phyloP scores from a whole-genome alignment of 164 flowering plant species.

The Tinospora cordifolia region DNA sequence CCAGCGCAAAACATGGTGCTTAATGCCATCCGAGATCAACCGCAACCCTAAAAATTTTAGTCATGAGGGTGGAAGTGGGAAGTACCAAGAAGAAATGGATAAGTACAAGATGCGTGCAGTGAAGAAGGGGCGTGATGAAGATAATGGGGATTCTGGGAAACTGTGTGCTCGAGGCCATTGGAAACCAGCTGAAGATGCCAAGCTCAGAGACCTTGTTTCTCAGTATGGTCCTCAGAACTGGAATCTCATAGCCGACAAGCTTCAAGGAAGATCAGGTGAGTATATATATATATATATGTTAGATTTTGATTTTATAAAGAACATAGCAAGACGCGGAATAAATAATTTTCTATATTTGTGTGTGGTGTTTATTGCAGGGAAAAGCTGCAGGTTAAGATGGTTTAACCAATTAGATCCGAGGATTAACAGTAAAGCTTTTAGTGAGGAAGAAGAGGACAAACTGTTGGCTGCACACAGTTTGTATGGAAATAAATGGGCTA shows the following conservation, averaged over 20 bases:
- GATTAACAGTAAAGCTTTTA: slow-evolving; percentile 59
- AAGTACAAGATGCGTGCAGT: background rate
- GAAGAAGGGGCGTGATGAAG: slow-evolving; percentile 11
- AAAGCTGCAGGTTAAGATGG: slow-evolving; percentile 84
- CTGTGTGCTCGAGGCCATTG: slow-evolving; percentile 68
- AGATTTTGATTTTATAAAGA: no score
- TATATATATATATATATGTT: no score
- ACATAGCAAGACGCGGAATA: no score
- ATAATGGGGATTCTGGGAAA: slow-evolving; percentile 21
- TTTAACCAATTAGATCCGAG: slow-evolving; percentile 78
- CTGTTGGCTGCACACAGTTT: slow-evolving; percentile 51
- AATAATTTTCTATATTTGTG: no score
- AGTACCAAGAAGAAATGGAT: background rate
- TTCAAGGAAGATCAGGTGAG: slow-evolving; percentile 81
- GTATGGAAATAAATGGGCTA: slow-evolving; percentile 75
- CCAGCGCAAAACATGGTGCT: background rate
- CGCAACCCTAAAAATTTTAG: no score
- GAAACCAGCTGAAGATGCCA: slow-evolving; percentile 68
- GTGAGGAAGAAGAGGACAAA: slow-evolving; percentile 68
- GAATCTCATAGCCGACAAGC: slow-evolving; percentile 74
- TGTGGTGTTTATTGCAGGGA: slow-evolving; percentile 30
- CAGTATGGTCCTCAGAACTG: slow-evolving; percentile 79
- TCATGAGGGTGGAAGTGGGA: no score
- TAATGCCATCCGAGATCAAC: no score
- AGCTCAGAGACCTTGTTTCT: slow-evolving; percentile 61